phyloP scores from a whole-genome alignment of 108 stramenopile genomes.

The Schizochytrium sp. region DNA sequence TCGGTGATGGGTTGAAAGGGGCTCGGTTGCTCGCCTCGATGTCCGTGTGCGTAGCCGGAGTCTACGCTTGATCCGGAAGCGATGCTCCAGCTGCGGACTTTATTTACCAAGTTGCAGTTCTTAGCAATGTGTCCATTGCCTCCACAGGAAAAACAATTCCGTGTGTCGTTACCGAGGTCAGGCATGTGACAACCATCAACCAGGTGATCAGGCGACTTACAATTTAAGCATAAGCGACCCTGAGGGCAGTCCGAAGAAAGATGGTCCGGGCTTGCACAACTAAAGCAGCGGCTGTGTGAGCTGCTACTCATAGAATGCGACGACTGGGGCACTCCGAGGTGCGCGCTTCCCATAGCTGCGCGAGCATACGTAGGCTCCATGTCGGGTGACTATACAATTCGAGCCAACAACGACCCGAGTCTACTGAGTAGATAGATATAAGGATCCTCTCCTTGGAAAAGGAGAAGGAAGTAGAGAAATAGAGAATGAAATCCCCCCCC shows the following conservation, averaged over 20 bases:
- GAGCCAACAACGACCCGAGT: no score
- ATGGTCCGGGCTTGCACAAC: slow-evolving; percentile 36
- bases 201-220: slow-evolving; percentile 7
- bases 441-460: no score
- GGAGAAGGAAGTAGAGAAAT: no score
- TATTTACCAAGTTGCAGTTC: slow-evolving; percentile 1
- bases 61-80: slow-evolving; percentile 5
- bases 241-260: slow-evolving; percentile 33
- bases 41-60: background rate
- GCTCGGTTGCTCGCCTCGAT: slow-evolving; percentile 22
- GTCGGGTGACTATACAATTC: no score
- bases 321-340: background rate
- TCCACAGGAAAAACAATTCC: slow-evolving; percentile 11
- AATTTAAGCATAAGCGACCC: slow-evolving; percentile 7
- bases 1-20: slow-evolving; percentile 56
- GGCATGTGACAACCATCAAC: slow-evolving; percentile 3
- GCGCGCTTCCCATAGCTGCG: slow-evolving; percentile 34
- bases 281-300: slow-evolving; percentile 19
- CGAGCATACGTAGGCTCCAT: slow-evolving; percentile 19
- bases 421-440: no score
- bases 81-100: background rate
- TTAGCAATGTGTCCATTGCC: slow-evolving; percentile 37
- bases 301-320: background rate
- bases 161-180: background rate
- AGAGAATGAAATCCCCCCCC: no score